Conservation (phyloP, 331 rosid genomes). For the Acacia pycnantha region DNA sequence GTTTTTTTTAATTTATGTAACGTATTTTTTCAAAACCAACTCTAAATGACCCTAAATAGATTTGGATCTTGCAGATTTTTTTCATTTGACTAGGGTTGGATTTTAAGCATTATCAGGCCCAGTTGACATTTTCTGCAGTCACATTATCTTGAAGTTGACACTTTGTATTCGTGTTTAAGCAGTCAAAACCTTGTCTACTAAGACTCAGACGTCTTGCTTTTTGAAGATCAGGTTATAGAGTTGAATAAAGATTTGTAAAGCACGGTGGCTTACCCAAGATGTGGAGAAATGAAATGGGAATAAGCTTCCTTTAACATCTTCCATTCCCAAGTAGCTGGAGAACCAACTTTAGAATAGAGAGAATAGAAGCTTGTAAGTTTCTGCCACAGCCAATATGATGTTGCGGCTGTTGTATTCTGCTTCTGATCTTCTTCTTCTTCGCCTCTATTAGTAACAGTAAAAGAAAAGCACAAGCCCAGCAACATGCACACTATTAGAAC, state of each 20-base stretch:
- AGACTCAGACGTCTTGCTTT: no score
- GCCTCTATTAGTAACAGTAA: neutral
- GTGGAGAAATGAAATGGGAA: constrained; percentile 43
- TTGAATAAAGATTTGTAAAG: neutral
- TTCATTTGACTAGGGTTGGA: no score
- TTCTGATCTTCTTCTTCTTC: constrained; percentile 18
- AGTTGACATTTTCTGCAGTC: no score
- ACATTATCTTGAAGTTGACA: no score
- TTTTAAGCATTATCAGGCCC: no score
- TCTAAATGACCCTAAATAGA: no score
- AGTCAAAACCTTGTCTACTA: no score
- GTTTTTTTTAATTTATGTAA: no score
- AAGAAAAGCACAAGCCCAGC: neutral
- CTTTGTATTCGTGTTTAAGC: no score
- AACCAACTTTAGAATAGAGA: constrained; percentile 2
- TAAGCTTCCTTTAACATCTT: constrained; percentile 4
- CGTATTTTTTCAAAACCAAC: no score
- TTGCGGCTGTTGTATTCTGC: neutral
- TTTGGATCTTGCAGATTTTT: neutral
- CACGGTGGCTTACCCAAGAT: constrained; percentile 47
- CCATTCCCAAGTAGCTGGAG: constrained; percentile 26
- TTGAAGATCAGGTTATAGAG: no score
- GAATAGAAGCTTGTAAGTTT: constrained; percentile 32
- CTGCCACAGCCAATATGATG: constrained; percentile 24
- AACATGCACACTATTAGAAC: constrained; percentile 12